Evolutionary conservation across 345 rosid genomes (phyloP).

Genomic region (Triadica sebifera): DNA sequence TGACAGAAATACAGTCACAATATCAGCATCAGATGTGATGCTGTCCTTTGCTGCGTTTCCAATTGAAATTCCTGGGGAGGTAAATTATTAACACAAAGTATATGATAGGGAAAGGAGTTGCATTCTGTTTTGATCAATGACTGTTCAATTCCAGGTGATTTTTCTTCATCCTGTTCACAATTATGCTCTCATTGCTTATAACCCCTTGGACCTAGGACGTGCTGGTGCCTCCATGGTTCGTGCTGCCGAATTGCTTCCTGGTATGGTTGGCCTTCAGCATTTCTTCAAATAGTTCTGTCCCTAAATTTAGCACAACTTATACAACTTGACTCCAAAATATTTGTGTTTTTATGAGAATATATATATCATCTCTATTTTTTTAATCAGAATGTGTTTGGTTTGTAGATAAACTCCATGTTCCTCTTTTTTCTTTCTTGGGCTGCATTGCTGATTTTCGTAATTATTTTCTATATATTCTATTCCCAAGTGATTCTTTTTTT

Average conservation of each 20-base stretch:
- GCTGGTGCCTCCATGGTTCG: constrained; percentile 72
- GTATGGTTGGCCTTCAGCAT: constrained; percentile 40
- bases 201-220: constrained; percentile 71
- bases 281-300: not conserved
- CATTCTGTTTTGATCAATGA: constrained; percentile 22
- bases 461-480: not conserved
- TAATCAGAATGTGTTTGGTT: not conserved
- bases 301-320: not conserved
- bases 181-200: constrained; percentile 87
- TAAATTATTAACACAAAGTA: constrained; percentile 25
- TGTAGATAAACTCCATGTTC: not conserved
- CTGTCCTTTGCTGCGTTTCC: constrained; percentile 96
- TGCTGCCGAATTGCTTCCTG: constrained; percentile 93
- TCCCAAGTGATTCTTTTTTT: not conserved
- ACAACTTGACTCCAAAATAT: not conserved
- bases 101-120: constrained; percentile 2
- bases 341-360: not conserved
- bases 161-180: constrained; percentile 98
- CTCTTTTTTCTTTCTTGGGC: not conserved
- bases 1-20: constrained; percentile 89
- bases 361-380: not conserved
- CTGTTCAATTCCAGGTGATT: constrained; percentile 58
- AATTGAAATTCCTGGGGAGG: constrained; percentile 98
- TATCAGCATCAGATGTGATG: constrained; percentile 88
- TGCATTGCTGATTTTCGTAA: not conserved